Evolutionary conservation across 352 stramenopile species (phyloP).

Genomic region (Globisporangium perplexum): DNA sequence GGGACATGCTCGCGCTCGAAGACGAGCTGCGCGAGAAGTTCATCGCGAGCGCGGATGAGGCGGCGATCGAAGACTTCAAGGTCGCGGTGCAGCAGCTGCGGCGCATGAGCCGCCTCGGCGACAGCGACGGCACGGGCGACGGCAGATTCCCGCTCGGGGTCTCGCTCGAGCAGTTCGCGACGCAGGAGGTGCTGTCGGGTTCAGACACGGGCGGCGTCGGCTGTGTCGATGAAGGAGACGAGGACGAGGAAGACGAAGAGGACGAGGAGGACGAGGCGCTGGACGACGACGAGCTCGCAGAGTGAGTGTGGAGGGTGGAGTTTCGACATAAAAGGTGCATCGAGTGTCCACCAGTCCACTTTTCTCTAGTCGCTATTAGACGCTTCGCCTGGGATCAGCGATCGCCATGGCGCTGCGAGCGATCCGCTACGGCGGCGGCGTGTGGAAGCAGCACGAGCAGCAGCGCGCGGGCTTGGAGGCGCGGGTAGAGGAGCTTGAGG

Average conservation of each 20-base stretch:
- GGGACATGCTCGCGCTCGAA: conserved; percentile 47
- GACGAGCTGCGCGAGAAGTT: conserved; percentile 62
- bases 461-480: conserved; percentile 10
- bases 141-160: conserved; percentile 16
- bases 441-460: conserved; percentile 31
- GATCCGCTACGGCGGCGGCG: conserved; percentile 22
- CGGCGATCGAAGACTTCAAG: conserved; percentile 65
- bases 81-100: conserved; percentile 54
- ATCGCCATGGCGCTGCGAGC: conserved; percentile 16
- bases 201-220: neutral
- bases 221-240: conserved; percentile 7
- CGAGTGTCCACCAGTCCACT: neutral
- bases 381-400: neutral
- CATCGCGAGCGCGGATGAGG: conserved; percentile 50
- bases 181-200: conserved; percentile 1
- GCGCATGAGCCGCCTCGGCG: conserved; percentile 23
- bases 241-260: conserved; percentile 20
- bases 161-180: conserved; percentile 12
- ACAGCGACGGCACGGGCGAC: conserved; percentile 1
- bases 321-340: neutral
- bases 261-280: conserved; percentile 10
- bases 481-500: conserved; percentile 4
- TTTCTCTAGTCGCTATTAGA: neutral
- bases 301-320: neutral
- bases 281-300: neutral